Evolutionary conservation across 768 basidiomycete species (phyloP).

Genomic region (Boletus subcaerulescens): DNA sequence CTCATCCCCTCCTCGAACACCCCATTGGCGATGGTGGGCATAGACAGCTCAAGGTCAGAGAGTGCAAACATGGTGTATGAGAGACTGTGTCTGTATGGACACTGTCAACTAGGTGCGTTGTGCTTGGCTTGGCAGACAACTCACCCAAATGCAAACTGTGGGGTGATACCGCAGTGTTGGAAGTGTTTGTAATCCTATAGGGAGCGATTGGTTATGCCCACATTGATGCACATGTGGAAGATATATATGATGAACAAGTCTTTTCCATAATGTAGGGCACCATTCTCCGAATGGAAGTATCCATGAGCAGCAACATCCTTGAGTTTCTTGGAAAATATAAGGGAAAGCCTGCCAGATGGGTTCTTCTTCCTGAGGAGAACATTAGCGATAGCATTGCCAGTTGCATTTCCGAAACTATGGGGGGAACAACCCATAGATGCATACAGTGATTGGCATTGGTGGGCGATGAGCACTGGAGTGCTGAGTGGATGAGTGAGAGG

Average conservation of each 20-base stretch:
- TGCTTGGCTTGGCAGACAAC: slow-evolving; percentile 10
- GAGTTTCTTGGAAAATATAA: too few species aligned
- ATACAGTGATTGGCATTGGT: too few species aligned
- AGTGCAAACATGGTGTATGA: slow-evolving; percentile 73
- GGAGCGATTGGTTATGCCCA: not conserved
- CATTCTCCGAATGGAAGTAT: slow-evolving; percentile 68
- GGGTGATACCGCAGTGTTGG: slow-evolving; percentile 56
- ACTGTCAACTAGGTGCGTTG: not conserved
- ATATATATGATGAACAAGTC: slow-evolving; percentile 31
- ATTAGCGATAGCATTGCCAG: too few species aligned
- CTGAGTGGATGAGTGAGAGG: too few species aligned
- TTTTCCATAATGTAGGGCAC: slow-evolving; percentile 41
- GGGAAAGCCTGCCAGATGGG: too few species aligned
- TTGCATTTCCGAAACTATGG: too few species aligned
- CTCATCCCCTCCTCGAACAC: too few species aligned
- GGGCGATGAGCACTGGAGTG: too few species aligned
- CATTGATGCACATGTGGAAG: not conserved
- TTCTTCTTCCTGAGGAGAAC: too few species aligned
- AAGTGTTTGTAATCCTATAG: slow-evolving; percentile 71
- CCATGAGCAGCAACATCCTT: too few species aligned
- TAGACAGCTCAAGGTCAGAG: slow-evolving; percentile 47
- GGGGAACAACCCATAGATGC: too few species aligned
- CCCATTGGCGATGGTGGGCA: slow-evolving; percentile 18
- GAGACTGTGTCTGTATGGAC: slow-evolving; percentile 52
- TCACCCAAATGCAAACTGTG: slow-evolving; percentile 74